Percentiles rank a stretch among this genome's conserved stretches.
Conservation (phyloP, 495 filamentous ascomycete species). For the Penicillium roqueforti region DNA sequence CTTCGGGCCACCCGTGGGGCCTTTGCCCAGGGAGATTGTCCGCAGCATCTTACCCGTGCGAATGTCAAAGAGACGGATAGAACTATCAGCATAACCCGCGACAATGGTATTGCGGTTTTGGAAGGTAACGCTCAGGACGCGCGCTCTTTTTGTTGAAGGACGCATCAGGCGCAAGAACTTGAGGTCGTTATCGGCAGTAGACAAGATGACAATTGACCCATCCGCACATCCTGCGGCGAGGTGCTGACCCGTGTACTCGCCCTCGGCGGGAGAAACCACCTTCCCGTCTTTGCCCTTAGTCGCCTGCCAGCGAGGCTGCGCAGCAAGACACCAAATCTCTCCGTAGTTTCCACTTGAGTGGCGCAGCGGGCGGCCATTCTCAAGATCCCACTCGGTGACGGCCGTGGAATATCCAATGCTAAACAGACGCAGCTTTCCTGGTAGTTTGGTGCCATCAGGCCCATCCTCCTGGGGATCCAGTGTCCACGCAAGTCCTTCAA, state of each 20-base stretch:
- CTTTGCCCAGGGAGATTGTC: constrained; percentile 79
- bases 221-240: constrained; percentile 90
- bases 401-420: constrained; percentile 91
- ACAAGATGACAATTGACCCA: constrained; percentile 79
- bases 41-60: constrained; percentile 67
- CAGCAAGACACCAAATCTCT: constrained; percentile 92
- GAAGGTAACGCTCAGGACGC: constrained; percentile 85
- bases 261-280: constrained; percentile 33
- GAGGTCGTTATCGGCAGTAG: constrained; percentile 76
- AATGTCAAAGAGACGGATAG: constrained; percentile 84
- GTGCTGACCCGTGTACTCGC: constrained; percentile 57
- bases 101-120: constrained; percentile 77
- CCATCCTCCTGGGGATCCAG: constrained; percentile 72
- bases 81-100: constrained; percentile 89
- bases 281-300: constrained; percentile 37
- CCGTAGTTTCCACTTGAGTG: constrained; percentile 90
- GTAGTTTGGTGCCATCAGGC: constrained; percentile 53
- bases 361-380: constrained; percentile 65
- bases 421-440: constrained; percentile 81
- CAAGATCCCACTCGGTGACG: constrained; percentile 92
- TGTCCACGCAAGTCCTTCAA: constrained; percentile 91
- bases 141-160: constrained; percentile 72
- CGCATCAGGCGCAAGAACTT: constrained; percentile 66
- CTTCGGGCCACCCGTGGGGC: constrained; percentile 68
- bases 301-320: constrained; percentile 63